Percentiles rank a stretch among this genome's conserved stretches.
Conservation (phyloP, 345 rosid genomes). For the Populus ilicifolia region DNA sequence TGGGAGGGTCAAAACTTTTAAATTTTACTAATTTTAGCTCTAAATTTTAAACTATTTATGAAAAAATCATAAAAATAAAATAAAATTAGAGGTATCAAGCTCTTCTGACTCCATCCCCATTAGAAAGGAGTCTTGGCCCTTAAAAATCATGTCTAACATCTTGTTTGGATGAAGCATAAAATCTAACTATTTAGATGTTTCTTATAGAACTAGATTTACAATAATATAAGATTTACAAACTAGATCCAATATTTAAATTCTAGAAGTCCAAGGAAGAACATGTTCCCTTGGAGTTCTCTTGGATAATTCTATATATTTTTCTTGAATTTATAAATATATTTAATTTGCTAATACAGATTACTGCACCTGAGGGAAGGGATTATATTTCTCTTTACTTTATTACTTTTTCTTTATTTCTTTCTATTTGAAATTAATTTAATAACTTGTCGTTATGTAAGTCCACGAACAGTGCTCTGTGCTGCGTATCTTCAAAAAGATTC, state of each 20-base stretch:
- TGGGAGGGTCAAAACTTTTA: too few species aligned
- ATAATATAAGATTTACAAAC: too few species aligned
- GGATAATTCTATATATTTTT: neutral
- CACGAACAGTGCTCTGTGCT: neutral
- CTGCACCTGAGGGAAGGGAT: neutral
- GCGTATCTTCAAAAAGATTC: conserved; percentile 16
- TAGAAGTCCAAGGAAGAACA: neutral
- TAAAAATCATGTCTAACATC: neutral
- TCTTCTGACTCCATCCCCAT: too few species aligned
- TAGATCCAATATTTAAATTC: neutral
- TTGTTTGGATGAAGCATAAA: neutral
- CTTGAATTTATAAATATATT: neutral
- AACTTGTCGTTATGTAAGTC: neutral
- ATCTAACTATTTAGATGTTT: neutral
- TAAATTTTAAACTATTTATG: too few species aligned
- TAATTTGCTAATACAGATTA: neutral
- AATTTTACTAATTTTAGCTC: too few species aligned
- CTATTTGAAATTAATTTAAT: too few species aligned
- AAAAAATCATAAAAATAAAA: too few species aligned
- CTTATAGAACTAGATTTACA: too few species aligned
- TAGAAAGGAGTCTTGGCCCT: neutral
- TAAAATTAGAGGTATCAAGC: too few species aligned
- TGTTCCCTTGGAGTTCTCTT: neutral
- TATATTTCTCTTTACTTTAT: too few species aligned
- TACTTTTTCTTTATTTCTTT: neutral